Evolutionary conservation across 2,329 filamentous ascomycete species (phyloP), one percentile per base, ranked within the genome.

Genomic region (Thermomyces lanuginosus): DNA sequence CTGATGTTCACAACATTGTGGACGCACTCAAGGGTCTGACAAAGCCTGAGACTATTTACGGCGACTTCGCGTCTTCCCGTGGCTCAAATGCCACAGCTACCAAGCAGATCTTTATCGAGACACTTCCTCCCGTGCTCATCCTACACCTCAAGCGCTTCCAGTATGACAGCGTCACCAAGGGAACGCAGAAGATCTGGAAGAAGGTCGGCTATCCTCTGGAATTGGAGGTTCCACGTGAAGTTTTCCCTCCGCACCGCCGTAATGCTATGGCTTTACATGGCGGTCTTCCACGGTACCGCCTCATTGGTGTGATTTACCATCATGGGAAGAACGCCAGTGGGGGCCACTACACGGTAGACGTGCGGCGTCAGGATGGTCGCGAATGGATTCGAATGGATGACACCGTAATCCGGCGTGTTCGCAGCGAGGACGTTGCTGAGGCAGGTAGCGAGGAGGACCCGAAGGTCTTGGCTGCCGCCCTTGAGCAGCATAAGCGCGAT

Each of bases 341-440:
- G 27, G 89, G 89, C 3, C 89, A 98, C 51, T 98, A 98, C 53
- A 98, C 89, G 1, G 86, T 91, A n/a, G 89, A 98, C 50, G 77
- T 93, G 21, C 73, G 84, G 31, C 76, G 89, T 27, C 86, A 95
- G 52, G 89, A 98, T 47, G 82, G 77, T n/a, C 71, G 71, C 12
- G 84, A 93, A 52, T 98, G 89, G 89, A 78, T 98, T 30, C 79
- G 86, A 29, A 71, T 98, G 39, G 89, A 98, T 43, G 89, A 98
- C 48, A 98, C 89, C 0, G 60, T 82, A 33, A 83, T 98, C 36
- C 72, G 79, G 34, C 76, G 83, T 21, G 72, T 98, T 18, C 70
- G 77, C 29, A 76, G 75, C 35, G 80, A 92, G 44, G 86, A 95
- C 36, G 84, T 95, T 11, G 84, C 82, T 2, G 78, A 84, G 52